A percentile compares a stretch with the other conserved stretches of the same genome.
Evolutionary conservation across 257 asterid genomes (phyloP).

Genomic region (Rehmannia glutinosa): DNA sequence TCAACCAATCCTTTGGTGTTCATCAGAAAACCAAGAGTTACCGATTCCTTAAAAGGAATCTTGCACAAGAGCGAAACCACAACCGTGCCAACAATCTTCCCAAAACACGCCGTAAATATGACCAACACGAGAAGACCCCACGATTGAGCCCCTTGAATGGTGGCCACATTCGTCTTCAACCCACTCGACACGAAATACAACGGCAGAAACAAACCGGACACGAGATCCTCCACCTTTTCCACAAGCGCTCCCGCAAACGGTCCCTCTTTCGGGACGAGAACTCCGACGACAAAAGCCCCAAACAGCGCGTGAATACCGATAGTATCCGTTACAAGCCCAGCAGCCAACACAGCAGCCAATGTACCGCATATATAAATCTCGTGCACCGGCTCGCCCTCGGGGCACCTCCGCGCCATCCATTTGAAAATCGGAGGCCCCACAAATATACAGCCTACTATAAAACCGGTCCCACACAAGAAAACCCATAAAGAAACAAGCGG

Average conservation of each 20-base stretch:
- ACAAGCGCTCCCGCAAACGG: conserved; percentile 71
- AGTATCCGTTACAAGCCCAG: conserved; percentile 57
- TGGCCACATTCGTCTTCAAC: conserved; percentile 69
- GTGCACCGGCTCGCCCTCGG: conserved; percentile 66
- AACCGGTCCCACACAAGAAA: conserved; percentile 52
- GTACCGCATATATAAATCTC: conserved; percentile 66
- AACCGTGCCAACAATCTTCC: conserved; percentile 71
- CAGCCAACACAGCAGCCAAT: conserved; percentile 58
- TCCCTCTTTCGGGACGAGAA: conserved; percentile 83
- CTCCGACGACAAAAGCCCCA: conserved; percentile 80
- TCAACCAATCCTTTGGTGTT: conserved; percentile 73
- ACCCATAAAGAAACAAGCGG: conserved; percentile 66
- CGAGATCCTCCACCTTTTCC: conserved; percentile 83
- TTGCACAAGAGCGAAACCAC: conserved; percentile 46
- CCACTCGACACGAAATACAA: conserved; percentile 84
- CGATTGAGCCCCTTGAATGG: conserved; percentile 65
- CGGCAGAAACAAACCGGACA: conserved; percentile 74
- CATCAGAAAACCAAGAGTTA: conserved; percentile 78
- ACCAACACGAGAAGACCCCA: conserved; percentile 84
- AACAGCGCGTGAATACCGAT: conserved; percentile 87
- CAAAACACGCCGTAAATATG: conserved; percentile 64
- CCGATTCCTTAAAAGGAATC: conserved; percentile 52
- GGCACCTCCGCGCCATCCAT: conserved; percentile 57
- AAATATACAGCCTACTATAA: conserved; percentile 32
- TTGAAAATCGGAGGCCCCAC: conserved; percentile 49